These are phyloP conservation scores for Alternaria hordeiaustralica DNA, from an alignment of 2,329 filamentous ascomycete species.

Conservation along the genomic window DNA sequence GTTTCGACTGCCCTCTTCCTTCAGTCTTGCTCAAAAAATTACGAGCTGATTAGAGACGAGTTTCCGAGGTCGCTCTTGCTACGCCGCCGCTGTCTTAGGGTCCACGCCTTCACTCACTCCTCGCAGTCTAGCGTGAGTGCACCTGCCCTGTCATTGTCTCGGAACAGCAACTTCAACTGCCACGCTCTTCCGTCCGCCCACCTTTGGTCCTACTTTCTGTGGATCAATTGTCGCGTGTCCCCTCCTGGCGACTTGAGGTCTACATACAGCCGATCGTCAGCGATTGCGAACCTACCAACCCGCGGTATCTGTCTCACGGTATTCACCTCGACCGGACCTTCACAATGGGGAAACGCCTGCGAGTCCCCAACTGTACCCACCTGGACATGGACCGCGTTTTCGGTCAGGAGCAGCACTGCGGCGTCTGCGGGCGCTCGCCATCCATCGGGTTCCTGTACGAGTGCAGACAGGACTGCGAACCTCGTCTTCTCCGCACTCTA, in stretches of 20 bases:
- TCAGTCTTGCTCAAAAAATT: neutral
- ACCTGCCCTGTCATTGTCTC: neutral
- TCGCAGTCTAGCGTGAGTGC: neutral
- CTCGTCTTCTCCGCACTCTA: slow-evolving; percentile 12
- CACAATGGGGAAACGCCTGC: slow-evolving; percentile 24
- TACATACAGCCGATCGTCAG: slow-evolving; percentile 8
- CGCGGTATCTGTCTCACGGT: neutral
- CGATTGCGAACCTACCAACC: slow-evolving; percentile 10
- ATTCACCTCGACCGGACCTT: neutral
- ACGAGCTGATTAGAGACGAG: neutral
- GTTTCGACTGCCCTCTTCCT: neutral
- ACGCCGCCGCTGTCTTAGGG: slow-evolving; percentile 5
- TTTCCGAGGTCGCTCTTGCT: neutral
- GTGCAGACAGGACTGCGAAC: slow-evolving; percentile 67
- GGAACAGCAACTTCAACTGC: neutral
- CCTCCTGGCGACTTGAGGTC: neutral
- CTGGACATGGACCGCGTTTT: slow-evolving; percentile 72
- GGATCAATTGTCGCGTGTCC: neutral
- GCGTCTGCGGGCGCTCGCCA: slow-evolving; percentile 62
- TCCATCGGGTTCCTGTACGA: slow-evolving; percentile 75
- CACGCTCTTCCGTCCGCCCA: neutral
- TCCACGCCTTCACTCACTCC: slow-evolving; percentile 1
- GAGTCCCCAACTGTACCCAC: slow-evolving; percentile 65
- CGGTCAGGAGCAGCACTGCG: slow-evolving; percentile 59
- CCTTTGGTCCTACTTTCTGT: neutral